phyloP scores from a whole-genome alignment of 192 early-diverging fungal genomes.

The Coemansia sp. region DNA sequence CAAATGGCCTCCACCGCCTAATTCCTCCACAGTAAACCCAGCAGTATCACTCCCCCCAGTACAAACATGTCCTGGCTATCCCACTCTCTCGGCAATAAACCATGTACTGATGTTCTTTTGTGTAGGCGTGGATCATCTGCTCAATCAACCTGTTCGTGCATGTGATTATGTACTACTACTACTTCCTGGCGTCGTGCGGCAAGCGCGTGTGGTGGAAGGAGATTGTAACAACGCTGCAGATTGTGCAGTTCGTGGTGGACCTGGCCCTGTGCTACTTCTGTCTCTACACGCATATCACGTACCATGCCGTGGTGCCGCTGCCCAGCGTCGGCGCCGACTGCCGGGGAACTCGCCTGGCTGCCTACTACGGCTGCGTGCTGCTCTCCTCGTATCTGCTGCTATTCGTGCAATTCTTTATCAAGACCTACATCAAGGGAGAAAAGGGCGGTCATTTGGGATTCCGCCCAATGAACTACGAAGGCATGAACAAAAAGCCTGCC shows the following conservation, averaged over 20 bases:
- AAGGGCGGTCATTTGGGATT: conserved; percentile 48
- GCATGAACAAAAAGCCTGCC: conserved; percentile 16
- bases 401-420: conserved; percentile 87
- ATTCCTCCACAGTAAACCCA: no score
- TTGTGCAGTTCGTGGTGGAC: conserved; percentile 88
- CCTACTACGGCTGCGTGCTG: conserved; percentile 74
- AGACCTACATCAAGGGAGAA: conserved; percentile 68
- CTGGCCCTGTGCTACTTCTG: conserved; percentile 80
- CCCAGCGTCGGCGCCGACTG: conserved; percentile 70
- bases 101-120: not conserved
- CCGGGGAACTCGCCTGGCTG: conserved; percentile 72
- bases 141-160: conserved; percentile 85
- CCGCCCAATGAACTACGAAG: conserved; percentile 52
- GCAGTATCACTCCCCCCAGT: no score
- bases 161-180: conserved; percentile 93
- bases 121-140: conserved; percentile 54
- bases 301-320: conserved; percentile 59
- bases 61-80: no score
- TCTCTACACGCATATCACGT: conserved; percentile 77
- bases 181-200: conserved; percentile 76
- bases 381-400: conserved; percentile 79
- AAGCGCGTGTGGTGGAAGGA: conserved; percentile 92
- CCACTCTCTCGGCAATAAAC: not conserved
- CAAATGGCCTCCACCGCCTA: no score
- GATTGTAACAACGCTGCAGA: conserved; percentile 89